Percentiles rank a stretch among this genome's conserved stretches.
phyloP scores from a whole-genome alignment of 768 basidiomycete species.

The Rhodotorula diobovata region DNA sequence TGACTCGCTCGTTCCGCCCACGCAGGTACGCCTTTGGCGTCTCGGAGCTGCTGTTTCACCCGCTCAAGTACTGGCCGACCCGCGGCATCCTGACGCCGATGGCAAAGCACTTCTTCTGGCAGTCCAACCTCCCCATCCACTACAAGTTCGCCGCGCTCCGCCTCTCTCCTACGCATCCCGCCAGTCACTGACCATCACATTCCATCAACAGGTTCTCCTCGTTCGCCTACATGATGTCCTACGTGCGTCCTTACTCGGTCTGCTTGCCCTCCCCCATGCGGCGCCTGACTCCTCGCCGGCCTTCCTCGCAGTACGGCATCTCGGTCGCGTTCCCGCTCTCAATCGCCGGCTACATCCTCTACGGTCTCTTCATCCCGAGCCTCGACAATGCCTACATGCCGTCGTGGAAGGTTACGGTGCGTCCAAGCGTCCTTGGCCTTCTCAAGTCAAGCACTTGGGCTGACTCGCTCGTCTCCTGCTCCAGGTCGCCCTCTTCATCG shows the following conservation, averaged over 20 bases:
- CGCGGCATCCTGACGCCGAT: constrained; percentile 67
- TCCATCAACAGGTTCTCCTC: constrained; percentile 41
- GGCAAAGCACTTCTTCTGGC: constrained; percentile 46
- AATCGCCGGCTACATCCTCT: constrained; percentile 16
- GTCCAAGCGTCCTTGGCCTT: neutral
- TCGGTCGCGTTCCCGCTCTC: constrained; percentile 23
- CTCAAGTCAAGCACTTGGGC: neutral
- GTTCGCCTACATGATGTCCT: constrained; percentile 54
- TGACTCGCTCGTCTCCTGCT: neutral
- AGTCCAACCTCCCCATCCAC: constrained; percentile 53
- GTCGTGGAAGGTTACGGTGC: constrained; percentile 28
- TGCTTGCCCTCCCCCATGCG: too few relatives aligned
- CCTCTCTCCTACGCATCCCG: neutral
- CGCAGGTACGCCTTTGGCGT: constrained; percentile 37
- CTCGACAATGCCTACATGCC: constrained; percentile 27
- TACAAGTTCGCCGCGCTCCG: constrained; percentile 50
- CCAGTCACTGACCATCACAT: neutral
- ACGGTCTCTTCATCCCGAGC: constrained; percentile 19
- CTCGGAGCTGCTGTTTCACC: constrained; percentile 70
- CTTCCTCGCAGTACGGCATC: constrained; percentile 36
- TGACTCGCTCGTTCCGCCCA: neutral
- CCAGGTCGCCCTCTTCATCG: constrained; percentile 22
- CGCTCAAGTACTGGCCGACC: constrained; percentile 68
- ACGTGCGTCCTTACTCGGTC: constrained; percentile 9
- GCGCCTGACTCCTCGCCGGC: neutral